Evolutionary conservation across 208 protist species (phyloP).

Genomic region (Porcisia hertigi): DNA sequence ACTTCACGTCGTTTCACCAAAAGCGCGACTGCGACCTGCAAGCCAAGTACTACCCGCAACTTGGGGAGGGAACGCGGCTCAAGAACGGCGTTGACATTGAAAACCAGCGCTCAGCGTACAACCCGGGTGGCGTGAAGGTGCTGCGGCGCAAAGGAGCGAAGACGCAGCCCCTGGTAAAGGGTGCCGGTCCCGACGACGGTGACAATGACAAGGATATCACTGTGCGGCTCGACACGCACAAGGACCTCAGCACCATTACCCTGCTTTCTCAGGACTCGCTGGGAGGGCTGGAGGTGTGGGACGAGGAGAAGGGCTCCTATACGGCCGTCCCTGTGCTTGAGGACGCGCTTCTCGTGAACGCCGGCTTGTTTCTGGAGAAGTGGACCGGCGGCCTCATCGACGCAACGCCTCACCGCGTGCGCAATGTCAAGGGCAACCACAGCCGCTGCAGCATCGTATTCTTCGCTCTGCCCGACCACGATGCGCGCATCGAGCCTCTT

Average conservation of each 20-base stretch:
- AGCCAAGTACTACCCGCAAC: conserved; percentile 84
- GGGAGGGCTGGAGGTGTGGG: conserved; percentile 85
- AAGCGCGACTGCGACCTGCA: conserved; percentile 86
- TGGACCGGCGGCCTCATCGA: conserved; percentile 85
- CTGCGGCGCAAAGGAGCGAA: conserved; percentile 74
- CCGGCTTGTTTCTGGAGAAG: conserved; percentile 86
- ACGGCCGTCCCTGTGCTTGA: conserved; percentile 77
- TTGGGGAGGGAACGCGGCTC: conserved; percentile 49
- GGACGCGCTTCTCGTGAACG: conserved; percentile 87
- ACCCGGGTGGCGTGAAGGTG: conserved; percentile 75
- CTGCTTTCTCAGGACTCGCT: conserved; percentile 84
- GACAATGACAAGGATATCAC: conserved; percentile 29
- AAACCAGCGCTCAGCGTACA: conserved; percentile 48
- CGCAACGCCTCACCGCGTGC: conserved; percentile 85
- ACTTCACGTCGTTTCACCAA: conserved; percentile 75
- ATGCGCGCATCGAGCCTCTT: conserved; percentile 81
- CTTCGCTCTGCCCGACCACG: conserved; percentile 83
- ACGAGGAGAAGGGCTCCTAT: conserved; percentile 66
- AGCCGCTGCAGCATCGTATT: conserved; percentile 89
- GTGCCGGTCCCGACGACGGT: conserved; percentile 4
- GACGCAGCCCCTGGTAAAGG: conserved; percentile 45
- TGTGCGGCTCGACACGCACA: conserved; percentile 81
- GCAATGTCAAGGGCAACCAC: conserved; percentile 53
- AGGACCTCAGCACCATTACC: conserved; percentile 87
- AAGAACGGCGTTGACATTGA: conserved; percentile 57